A percentile compares a stretch with the other conserved stretches of the same genome.
Conservation (phyloP, 306 rosid species). For the Delonix regia region DNA sequence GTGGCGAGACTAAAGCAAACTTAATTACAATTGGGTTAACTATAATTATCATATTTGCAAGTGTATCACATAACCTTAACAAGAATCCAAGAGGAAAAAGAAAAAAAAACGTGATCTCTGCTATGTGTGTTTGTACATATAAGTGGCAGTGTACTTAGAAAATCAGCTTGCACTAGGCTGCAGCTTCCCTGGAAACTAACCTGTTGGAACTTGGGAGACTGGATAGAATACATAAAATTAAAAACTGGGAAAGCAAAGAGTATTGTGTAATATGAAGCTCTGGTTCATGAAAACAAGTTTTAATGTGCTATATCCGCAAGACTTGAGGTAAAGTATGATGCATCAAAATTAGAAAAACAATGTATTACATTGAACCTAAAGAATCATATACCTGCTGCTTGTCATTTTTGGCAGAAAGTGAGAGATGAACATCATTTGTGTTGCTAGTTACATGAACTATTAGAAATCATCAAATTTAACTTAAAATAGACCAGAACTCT, state of each 20-base stretch:
- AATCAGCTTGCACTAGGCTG: background rate
- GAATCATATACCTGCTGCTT: too few relatives aligned
- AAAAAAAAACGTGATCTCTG: background rate
- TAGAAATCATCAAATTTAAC: too few relatives aligned
- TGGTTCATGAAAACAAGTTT: background rate
- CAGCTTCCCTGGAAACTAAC: background rate
- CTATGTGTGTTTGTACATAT: too few relatives aligned
- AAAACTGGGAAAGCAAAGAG: background rate
- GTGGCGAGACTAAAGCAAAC: background rate
- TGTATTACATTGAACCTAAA: background rate
- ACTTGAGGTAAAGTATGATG: background rate
- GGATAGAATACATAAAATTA: background rate
- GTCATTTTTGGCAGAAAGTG: too few relatives aligned
- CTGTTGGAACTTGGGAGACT: background rate
- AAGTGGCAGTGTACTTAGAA: background rate
- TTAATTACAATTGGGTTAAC: background rate
- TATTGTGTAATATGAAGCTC: background rate
- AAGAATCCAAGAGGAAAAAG: background rate
- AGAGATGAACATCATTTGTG: background rate
- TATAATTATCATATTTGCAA: background rate
- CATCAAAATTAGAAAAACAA: background rate
- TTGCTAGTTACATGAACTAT: background rate
- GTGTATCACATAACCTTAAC: background rate
- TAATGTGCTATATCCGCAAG: background rate
- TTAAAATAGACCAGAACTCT: background rate